Conservation (phyloP, 148 eudicot species). For the Nepenthes mirabilis region DNA sequence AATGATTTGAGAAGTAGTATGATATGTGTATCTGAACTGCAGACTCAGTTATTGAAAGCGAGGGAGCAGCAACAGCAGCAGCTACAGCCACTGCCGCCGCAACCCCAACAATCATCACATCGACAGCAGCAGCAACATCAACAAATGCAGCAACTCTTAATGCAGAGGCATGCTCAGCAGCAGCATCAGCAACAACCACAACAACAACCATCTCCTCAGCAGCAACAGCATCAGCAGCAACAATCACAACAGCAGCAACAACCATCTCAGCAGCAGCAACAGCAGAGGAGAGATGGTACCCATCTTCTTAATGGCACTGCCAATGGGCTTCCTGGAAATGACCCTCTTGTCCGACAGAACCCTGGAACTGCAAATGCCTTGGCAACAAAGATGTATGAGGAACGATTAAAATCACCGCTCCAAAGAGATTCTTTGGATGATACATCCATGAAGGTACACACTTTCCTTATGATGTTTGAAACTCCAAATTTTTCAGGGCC, state of each 20-base stretch:
- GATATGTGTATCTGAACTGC: background rate
- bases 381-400: conserved; percentile 60
- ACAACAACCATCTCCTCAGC: conserved; percentile 35
- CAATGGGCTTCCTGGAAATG: conserved; percentile 43
- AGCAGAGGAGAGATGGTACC: conserved; percentile 45
- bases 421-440: conserved; percentile 56
- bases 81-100: conserved; percentile 28
- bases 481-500: background rate
- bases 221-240: conserved; percentile 39
- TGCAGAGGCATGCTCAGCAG: conserved; percentile 13
- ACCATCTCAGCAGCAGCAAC: conserved; percentile 37
- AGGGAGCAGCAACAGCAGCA: conserved; percentile 63
- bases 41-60: conserved; percentile 58
- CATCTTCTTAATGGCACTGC: conserved; percentile 47
- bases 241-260: conserved; percentile 44
- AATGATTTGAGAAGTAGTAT: background rate
- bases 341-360: conserved; percentile 38
- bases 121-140: conserved; percentile 14
- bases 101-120: conserved; percentile 12
- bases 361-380: conserved; percentile 46
- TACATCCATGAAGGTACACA: conserved; percentile 36
- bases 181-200: conserved; percentile 43
- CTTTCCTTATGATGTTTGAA: background rate
- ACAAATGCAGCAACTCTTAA: conserved; percentile 11
- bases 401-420: conserved; percentile 39